These are phyloP conservation scores for Pelargonium citronellum DNA, from an alignment of 441 rosid species.

Conservation along the genomic window DNA sequence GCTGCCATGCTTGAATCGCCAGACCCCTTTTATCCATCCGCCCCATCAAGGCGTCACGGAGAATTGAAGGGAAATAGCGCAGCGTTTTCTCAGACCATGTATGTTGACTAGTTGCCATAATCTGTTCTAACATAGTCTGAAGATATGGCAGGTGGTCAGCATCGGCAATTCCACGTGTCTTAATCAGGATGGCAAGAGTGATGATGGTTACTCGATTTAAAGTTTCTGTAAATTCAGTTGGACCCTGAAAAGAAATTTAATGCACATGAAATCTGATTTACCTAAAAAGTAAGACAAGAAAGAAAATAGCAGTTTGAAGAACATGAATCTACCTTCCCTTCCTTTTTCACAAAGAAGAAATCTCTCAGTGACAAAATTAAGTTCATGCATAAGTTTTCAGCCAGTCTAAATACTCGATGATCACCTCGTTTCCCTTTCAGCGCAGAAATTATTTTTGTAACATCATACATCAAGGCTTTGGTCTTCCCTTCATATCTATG, in stretches of 20 bases:
- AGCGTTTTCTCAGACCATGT: constrained; percentile 93
- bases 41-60: constrained; percentile 60
- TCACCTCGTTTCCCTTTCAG: constrained; percentile 91
- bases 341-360: constrained; percentile 82
- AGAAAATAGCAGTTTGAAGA: constrained; percentile 12
- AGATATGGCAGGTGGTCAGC: constrained; percentile 88
- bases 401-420: constrained; percentile 87
- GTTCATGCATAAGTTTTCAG: constrained; percentile 93
- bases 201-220: constrained; percentile 76
- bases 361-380: constrained; percentile 86
- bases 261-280: constrained; percentile 16
- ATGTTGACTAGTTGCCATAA: constrained; percentile 84
- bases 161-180: constrained; percentile 97
- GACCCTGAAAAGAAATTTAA: constrained; percentile 56
- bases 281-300: constrained; percentile 16
- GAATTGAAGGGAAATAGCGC: constrained; percentile 77
- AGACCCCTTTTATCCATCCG: constrained; percentile 65
- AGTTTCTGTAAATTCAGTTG: constrained; percentile 96
- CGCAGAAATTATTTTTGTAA: constrained; percentile 84
- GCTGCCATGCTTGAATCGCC: constrained; percentile 85
- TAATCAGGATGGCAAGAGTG: constrained; percentile 87
- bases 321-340: constrained; percentile 60
- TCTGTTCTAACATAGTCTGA: constrained; percentile 85
- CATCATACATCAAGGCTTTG: constrained; percentile 89
- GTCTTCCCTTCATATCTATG: constrained; percentile 90